Conservation (phyloP, 257 asterid genomes). For the Linderniella brevidens region DNA sequence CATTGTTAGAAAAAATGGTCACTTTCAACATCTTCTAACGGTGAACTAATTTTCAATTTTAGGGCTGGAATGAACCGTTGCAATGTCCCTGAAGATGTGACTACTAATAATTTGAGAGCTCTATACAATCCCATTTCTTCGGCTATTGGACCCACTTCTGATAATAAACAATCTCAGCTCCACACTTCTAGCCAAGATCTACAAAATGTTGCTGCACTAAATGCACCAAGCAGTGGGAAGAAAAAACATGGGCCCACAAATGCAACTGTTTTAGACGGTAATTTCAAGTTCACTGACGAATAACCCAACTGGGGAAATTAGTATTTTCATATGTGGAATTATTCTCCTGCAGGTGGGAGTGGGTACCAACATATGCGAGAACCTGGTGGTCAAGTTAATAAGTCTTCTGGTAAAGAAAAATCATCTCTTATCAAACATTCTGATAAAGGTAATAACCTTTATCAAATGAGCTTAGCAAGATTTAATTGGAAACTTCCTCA, state of each 20-base stretch:
- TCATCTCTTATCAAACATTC: slow-evolving; percentile 24
- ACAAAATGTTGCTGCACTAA: slow-evolving; percentile 26
- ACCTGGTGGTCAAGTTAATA: slow-evolving; percentile 25
- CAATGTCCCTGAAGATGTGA: slow-evolving; percentile 62
- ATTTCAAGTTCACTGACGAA: slow-evolving; percentile 33
- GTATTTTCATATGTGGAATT: slow-evolving; percentile 22
- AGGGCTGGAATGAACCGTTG: slow-evolving; percentile 97
- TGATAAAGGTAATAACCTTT: slow-evolving; percentile 36
- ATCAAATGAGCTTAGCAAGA: not conserved
- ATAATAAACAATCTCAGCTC: slow-evolving; percentile 24
- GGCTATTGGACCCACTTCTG: slow-evolving; percentile 28
- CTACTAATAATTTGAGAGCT: slow-evolving; percentile 68
- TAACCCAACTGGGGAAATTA: slow-evolving; percentile 23
- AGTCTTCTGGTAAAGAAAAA: slow-evolving; percentile 28
- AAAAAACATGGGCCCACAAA: slow-evolving; percentile 40
- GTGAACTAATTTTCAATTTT: slow-evolving; percentile 10
- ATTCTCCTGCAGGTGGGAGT: slow-evolving; percentile 33
- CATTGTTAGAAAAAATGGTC: not conserved
- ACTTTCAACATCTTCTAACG: not conserved
- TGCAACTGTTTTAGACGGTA: slow-evolving; percentile 26
- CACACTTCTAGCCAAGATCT: slow-evolving; percentile 24
- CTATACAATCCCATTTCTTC: slow-evolving; percentile 54
- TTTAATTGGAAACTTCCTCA: not conserved
- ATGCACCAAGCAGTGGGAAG: slow-evolving; percentile 30
- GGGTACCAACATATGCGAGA: slow-evolving; percentile 26